phyloP scores from a whole-genome alignment of 1,139 yeast species.

The Debaryomycetaceae sp. region DNA sequence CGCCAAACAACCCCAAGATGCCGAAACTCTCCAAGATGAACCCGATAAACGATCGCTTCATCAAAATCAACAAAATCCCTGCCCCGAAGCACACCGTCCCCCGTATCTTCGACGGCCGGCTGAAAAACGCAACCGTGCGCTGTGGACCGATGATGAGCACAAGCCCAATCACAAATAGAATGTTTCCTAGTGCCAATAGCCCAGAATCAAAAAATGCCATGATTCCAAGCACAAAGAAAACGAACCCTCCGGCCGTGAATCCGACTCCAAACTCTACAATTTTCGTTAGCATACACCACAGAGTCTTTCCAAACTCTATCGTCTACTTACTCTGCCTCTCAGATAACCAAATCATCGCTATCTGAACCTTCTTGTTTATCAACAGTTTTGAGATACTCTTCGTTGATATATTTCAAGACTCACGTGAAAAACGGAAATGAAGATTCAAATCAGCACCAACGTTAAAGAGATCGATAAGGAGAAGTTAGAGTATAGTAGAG shows the following conservation, averaged over 20 bases:
- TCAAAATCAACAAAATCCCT: constrained; percentile 73
- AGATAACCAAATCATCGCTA: constrained; percentile 66
- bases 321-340: constrained; percentile 67
- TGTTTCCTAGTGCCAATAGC: constrained; percentile 83
- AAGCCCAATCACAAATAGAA: constrained; percentile 77
- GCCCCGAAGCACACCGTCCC: constrained; percentile 76
- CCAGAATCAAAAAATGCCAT: constrained; percentile 87
- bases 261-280: constrained; percentile 83
- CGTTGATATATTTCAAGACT: constrained; percentile 9
- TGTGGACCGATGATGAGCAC: constrained; percentile 84
- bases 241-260: constrained; percentile 81
- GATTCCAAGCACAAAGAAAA: constrained; percentile 79
- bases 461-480: too few relatives aligned
- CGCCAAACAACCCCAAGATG: constrained; percentile 85
- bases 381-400: background rate
- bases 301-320: background rate
- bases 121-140: constrained; percentile 77
- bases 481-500: background rate
- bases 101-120: constrained; percentile 80
- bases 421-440: background rate
- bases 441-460: too few relatives aligned
- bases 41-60: constrained; percentile 79
- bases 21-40: constrained; percentile 84
- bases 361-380: background rate
- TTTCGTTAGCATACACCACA: constrained; percentile 16